Evolutionary conservation across 208 protist species (phyloP).

Genomic region (Leishmania tarentolae): DNA sequence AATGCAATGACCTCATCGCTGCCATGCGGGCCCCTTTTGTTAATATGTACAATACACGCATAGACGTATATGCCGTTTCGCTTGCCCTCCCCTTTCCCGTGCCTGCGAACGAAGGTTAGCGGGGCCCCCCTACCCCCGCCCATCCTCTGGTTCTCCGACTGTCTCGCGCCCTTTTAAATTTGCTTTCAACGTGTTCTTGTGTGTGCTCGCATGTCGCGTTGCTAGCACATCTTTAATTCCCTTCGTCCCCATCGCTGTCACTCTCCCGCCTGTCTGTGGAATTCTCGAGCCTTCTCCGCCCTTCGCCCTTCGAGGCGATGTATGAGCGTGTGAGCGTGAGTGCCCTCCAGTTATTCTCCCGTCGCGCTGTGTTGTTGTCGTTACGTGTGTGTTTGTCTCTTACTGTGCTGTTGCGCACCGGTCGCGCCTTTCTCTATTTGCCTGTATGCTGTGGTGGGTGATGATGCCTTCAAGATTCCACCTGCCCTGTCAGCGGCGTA

Average conservation of each 20-base stretch:
- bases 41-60: too few species aligned
- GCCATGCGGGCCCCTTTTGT: neutral
- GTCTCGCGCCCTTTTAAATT: too few species aligned
- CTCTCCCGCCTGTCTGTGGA: neutral
- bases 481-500: neutral
- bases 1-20: neutral
- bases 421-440: neutral
- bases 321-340: neutral
- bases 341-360: neutral
- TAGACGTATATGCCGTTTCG: neutral
- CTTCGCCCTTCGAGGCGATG: neutral
- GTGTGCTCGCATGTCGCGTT: neutral
- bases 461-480: neutral
- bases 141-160: neutral
- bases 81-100: neutral
- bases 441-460: neutral
- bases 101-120: neutral
- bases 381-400: neutral
- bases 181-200: neutral
- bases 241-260: neutral
- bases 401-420: neutral
- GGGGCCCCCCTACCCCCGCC: neutral
- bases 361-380: neutral
- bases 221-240: neutral
- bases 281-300: neutral